Conservation (phyloP, 495 filamentous ascomycete species). For the Pseudomonodictys pantanalensis region DNA sequence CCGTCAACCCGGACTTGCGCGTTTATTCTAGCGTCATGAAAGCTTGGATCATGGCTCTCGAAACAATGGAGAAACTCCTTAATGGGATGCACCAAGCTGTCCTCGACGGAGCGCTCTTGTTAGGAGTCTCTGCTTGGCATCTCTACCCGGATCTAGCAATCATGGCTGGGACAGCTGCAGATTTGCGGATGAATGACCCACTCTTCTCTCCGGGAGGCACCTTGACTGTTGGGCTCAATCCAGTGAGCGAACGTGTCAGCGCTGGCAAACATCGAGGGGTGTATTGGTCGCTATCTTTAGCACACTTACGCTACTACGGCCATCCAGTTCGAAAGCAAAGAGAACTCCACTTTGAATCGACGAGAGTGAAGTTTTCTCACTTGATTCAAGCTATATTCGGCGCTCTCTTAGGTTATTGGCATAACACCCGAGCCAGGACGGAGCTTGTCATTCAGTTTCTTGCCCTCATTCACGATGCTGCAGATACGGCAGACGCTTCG, state of each 20-base stretch:
- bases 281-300: slow-evolving; percentile 36
- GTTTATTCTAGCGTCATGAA: background rate
- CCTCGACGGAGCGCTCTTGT: background rate
- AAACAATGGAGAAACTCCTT: slow-evolving; percentile 2
- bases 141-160: slow-evolving; percentile 8
- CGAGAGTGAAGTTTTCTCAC: slow-evolving; percentile 1
- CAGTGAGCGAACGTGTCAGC: no score
- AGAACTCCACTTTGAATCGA: background rate
- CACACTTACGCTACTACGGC: slow-evolving; percentile 41
- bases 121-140: slow-evolving; percentile 13
- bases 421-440: background rate
- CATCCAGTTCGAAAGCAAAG: slow-evolving; percentile 2
- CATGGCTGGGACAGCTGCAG: background rate
- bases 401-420: background rate
- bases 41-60: background rate
- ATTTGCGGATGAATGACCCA: slow-evolving; percentile 1
- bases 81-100: slow-evolving; percentile 26
- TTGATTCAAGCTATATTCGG: background rate
- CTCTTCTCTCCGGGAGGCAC: background rate
- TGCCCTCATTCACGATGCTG: background rate
- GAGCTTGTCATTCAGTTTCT: background rate
- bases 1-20: background rate
- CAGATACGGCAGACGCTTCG: no score
- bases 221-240: slow-evolving; percentile 8
- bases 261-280: slow-evolving; percentile 21